phyloP scores from a whole-genome alignment of 2,329 filamentous ascomycete species.

The Fusarium temperatum region DNA sequence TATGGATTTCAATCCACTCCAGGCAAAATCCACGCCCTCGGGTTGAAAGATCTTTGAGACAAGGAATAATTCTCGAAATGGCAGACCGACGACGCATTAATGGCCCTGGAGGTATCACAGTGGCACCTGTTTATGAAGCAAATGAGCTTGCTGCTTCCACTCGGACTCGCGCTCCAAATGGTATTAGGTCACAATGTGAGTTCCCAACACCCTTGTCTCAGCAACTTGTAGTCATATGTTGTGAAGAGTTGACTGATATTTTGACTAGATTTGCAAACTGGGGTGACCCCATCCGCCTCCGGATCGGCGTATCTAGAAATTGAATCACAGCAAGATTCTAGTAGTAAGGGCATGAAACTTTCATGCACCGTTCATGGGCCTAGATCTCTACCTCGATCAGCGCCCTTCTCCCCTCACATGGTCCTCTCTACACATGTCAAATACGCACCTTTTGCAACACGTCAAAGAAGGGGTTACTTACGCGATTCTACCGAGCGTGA shows the following conservation, averaged over 20 bases:
- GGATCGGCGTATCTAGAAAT: slow-evolving; percentile 89
- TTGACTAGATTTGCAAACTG: slow-evolving; percentile 81
- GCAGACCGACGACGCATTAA: slow-evolving; percentile 90
- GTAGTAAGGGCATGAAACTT: slow-evolving; percentile 80
- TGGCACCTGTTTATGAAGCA: slow-evolving; percentile 75
- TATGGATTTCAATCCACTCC: slow-evolving; percentile 5
- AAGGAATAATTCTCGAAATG: slow-evolving; percentile 57
- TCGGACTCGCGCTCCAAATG: slow-evolving; percentile 70
- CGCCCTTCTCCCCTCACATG: slow-evolving; percentile 91
- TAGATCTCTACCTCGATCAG: slow-evolving; percentile 86
- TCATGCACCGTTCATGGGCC: slow-evolving; percentile 94
- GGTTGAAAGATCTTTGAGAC: not conserved
- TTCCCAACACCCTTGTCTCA: not conserved
- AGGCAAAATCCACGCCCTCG: slow-evolving; percentile 33
- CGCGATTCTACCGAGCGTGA: slow-evolving; percentile 89
- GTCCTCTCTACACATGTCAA: slow-evolving; percentile 94
- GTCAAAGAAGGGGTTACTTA: slow-evolving; percentile 83
- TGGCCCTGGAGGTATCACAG: slow-evolving; percentile 80
- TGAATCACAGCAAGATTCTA: slow-evolving; percentile 58
- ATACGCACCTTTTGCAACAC: slow-evolving; percentile 92
- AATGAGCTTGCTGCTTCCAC: slow-evolving; percentile 53
- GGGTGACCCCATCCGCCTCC: slow-evolving; percentile 90
- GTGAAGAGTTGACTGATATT: slow-evolving; percentile 30
- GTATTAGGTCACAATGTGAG: slow-evolving; percentile 88
- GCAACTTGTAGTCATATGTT: not conserved